Percentiles rank a stretch among this genome's conserved stretches.
Conservation (phyloP, 1,284 basidiomycete genomes). For the Pseudozyma pruni region DNA sequence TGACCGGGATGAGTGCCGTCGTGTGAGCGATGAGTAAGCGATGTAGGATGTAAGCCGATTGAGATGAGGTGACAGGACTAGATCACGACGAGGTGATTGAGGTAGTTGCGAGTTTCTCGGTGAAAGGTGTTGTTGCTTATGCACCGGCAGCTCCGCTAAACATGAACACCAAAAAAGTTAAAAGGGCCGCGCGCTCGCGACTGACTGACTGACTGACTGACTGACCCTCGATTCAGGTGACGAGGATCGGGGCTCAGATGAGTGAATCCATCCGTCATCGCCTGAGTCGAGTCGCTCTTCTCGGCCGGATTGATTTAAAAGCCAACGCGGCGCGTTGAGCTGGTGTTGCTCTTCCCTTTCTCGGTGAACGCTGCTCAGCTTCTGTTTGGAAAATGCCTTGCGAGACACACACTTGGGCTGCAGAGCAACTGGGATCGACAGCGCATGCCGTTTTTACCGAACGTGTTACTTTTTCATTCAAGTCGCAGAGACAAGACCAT, state of each 20-base stretch:
- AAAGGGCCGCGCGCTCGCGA: constrained; percentile 37
- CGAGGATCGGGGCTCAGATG: constrained; percentile 16
- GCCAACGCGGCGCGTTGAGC: neutral
- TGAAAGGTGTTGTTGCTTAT: constrained; percentile 12
- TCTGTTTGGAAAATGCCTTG: constrained; percentile 8
- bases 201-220: too few relatives aligned
- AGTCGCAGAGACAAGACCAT: too few relatives aligned
- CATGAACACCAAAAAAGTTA: constrained; percentile 4
- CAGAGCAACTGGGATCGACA: constrained; percentile 34
- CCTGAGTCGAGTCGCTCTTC: neutral
- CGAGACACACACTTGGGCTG: constrained; percentile 34
- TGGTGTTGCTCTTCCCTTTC: constrained; percentile 6
- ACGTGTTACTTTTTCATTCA: neutral
- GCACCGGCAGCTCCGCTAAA: constrained; percentile 14
- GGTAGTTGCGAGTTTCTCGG: neutral
- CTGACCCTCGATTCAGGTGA: neutral
- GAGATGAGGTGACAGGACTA: neutral
- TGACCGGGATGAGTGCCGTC: too few relatives aligned
- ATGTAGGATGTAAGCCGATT: too few relatives aligned
- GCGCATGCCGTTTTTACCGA: constrained; percentile 26
- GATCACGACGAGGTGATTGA: constrained; percentile 1
- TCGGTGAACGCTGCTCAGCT: too few relatives aligned
- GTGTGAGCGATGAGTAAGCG: too few relatives aligned
- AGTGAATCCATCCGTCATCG: too few relatives aligned
- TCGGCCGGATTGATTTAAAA: constrained; percentile 14